Base-by-base conservation (phyloP, 169 alveolate species). In the Blepharisma undulans region DNA sequence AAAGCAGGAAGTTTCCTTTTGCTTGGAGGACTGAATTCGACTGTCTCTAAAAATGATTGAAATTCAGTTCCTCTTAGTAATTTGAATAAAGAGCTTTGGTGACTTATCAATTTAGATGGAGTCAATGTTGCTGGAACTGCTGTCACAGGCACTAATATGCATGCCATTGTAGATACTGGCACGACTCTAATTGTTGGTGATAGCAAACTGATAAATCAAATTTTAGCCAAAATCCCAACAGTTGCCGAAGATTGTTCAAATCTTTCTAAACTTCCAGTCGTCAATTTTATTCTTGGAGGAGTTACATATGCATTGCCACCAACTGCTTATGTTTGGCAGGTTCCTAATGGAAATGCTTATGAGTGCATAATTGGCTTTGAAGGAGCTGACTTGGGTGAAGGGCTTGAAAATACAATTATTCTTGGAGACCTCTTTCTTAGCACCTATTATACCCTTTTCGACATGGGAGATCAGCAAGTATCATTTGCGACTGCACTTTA, bases 101-200 rank as follows among this genome's bases (percentile, higher is more conserved):
- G 98, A 98, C 90, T 88, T 93, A 88, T 95, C 84, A 60, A 76
- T 61, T 59, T 92, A 72, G 93, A 92, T 33, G 91, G 91, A 48
- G 88, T 95, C 87, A 85, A 72, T 2, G 91, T 93, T 14, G 90
- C 79, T 48, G 71, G 87, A 79, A 81, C 74, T 22, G 94, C 72
- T 72, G 21, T 84, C 66, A 72, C 72, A 32, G 80, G 66, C 85
- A 32, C 87, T 22, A 60, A 29, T 76, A 76, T 21, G 71, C 89
- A 91, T 89, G 97, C 93, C 72, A 97, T 97, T 84, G 95, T 97
- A 84, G 98, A 97, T 93, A 92, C 97, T 60, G 99, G 99, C 21
- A 96, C 98, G 78, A 95, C 98, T 78, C 93, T 96, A 33, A 88
- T 96, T 76, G 97, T 95, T 72, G 97, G 96, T 59, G 92, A 95